These are phyloP conservation scores for Closterium sp. DNA, from an alignment of 139 green algal species.

Conservation along the genomic window DNA sequence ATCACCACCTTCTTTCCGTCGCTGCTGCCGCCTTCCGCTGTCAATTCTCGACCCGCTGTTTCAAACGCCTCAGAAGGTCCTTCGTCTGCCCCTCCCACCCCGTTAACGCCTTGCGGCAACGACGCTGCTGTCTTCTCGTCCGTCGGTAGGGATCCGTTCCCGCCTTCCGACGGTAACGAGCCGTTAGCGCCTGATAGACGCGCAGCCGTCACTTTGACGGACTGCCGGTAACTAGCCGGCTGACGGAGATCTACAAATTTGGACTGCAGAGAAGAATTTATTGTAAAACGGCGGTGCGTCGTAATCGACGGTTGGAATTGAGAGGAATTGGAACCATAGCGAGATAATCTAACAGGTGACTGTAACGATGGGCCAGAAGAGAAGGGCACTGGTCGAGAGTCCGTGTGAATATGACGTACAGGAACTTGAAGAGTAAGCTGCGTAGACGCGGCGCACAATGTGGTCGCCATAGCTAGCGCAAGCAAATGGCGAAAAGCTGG, in stretches of 20 bases:
- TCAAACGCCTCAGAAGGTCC: neutral
- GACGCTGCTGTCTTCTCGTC: neutral
- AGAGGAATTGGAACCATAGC: neutral
- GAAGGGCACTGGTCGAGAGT: neutral
- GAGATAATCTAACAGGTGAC: neutral
- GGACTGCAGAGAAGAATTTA: neutral
- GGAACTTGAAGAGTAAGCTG: neutral
- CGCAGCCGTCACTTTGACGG: neutral
- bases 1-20: conserved; percentile 33
- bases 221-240: neutral
- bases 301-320: neutral
- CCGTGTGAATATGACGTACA: neutral
- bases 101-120: neutral
- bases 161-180: too few species aligned
- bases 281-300: neutral
- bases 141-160: neutral
- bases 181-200: neutral
- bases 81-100: neutral
- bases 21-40: neutral
- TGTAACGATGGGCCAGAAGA: neutral
- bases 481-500: neutral
- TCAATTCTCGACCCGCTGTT: neutral
- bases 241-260: neutral
- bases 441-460: neutral
- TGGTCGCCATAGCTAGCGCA: neutral